Base-by-base conservation (phyloP, 169 alveolate genomes). In the Eimeria tenella region DNA sequence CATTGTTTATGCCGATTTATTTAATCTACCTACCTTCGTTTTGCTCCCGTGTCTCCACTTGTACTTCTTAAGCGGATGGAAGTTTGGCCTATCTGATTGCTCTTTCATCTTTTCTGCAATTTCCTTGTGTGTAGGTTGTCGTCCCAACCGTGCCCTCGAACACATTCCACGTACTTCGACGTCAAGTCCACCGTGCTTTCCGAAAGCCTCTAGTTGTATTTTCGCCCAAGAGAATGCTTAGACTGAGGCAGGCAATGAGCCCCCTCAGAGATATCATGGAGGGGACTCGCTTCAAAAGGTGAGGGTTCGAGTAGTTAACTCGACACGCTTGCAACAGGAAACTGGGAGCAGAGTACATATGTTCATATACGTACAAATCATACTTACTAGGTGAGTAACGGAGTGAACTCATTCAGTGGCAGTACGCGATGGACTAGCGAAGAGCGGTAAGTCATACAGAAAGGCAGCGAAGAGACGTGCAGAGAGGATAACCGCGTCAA, bases 171-270 rank as follows among this genome's bases (percentile, higher is more conserved):
- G 98, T 97, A 4, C 88, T 98, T 21, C 96, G 99, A 71, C 97
- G 99, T 86, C 98, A 98, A 95, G 96, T 98, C 96, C 98, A 97
- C 63, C 96, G 99, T 73, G 96, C 96, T 19, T 98, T 97, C 95
- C 94, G 98, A 87, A 97, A 97, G 81, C 98, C 98, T 13, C 93
- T 97, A 52, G 95, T 97, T 42, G 94, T 96, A 42, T 93, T 96
- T 79, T 60, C 97, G 21, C 97, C 98, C 42, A 97, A 97, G 95
- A 93, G 97, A 53, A 91, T 97, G 65, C 95, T 97, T 17, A 95
- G 96, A 56, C 83, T 93, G 91, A 86, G 95, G 56, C 95, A 86
- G 17, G 97, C 97, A 42, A 70, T 81, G 75, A 75, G 95, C 55
- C 23, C 82, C 53, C 88, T 96, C 52, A 93, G 83, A 77, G 95